Evolutionary conservation across 805 yeast species (phyloP), one percentile per base, ranked within the genome.

Genomic region (Teunomyces barrocoloradensis): DNA sequence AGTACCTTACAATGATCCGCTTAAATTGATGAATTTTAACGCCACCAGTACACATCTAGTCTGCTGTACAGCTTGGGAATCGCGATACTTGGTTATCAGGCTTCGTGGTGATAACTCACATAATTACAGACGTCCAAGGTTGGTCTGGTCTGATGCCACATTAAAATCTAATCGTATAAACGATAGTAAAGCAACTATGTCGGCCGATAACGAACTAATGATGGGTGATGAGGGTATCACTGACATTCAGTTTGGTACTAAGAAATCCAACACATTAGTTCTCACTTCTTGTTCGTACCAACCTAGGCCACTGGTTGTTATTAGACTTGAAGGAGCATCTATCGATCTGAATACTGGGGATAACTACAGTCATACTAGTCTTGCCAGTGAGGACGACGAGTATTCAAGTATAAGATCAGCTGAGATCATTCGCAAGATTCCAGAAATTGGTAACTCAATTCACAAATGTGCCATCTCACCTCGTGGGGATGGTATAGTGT

Each of bases 191-290:
- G 54, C 48, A 6, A 36, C 10, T 3, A 11, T 12, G 4, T 27
- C 15, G 25, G 40, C 40, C 6, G 55, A 52, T 11, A 56, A 48
- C 11, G 64, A 61, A 34, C 51, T 64, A 37, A 68, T 68, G 73
- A 67, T 86, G 54, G 95, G 88, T 51, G 81, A 88, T 47, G 97
- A 91, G 61, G 97, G 97, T 2, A 88, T 92, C 33, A 92, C 98
- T 0, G 87, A 84, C 52, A 67, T 88, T 5, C 78, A 79, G 47
- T 86, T 90, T 61, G 75, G 76, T 2, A 53, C 58, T 11, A 56
- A 61, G 5, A 50, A 43, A 44, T 60, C 75, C 20, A 71, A 72
- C 50, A 64, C 73, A 6, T 52, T 73, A 5, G 50, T 72, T 6
- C 45, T 72, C n/a, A 60, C 76, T 0, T 65, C 71, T 15, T 69